Conservation (phyloP, 2,329 filamentous ascomycete genomes). For the Diaporthe vexans region DNA sequence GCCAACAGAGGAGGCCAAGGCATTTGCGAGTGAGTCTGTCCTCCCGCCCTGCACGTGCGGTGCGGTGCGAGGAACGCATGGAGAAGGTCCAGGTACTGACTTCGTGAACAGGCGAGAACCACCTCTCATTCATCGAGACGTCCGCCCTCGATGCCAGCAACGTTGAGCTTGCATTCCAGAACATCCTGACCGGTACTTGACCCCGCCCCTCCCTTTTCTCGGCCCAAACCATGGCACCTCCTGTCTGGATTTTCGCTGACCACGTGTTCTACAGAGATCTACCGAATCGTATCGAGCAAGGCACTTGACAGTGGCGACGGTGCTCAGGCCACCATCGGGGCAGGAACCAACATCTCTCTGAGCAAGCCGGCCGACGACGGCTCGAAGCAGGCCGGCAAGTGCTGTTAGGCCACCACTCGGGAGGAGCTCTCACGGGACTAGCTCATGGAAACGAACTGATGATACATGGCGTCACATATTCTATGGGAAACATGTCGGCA, state of each 20-base stretch:
- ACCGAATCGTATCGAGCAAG: constrained; percentile 98
- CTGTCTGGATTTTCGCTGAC: constrained; percentile 29
- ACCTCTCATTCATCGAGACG: constrained; percentile 98
- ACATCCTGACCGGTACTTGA: constrained; percentile 92
- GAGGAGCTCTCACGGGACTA: constrained; percentile 27
- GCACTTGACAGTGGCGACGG: constrained; percentile 91
- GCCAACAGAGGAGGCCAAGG: constrained; percentile 96
- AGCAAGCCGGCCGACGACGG: constrained; percentile 85
- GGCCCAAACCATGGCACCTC: constrained; percentile 4
- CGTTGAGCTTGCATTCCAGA: constrained; percentile 99
- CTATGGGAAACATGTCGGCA: constrained; percentile 45
- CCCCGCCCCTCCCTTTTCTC: neutral
- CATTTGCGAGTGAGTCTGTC: constrained; percentile 83
- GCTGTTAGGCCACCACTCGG: constrained; percentile 72
- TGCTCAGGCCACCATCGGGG: constrained; percentile 82
- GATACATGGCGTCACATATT: constrained; percentile 52
- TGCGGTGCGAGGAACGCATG: neutral
- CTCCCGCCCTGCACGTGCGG: neutral
- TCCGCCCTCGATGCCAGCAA: constrained; percentile 99
- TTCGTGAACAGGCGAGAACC: constrained; percentile 84
- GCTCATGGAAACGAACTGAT: constrained; percentile 51
- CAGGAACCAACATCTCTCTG: constrained; percentile 87
- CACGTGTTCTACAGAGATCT: constrained; percentile 80
- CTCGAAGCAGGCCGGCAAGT: constrained; percentile 83
- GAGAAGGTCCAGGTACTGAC: constrained; percentile 45